These are phyloP conservation scores for Stromatinia cepivora DNA, from an alignment of 2,329 filamentous ascomycete species.

Conservation along the genomic window DNA sequence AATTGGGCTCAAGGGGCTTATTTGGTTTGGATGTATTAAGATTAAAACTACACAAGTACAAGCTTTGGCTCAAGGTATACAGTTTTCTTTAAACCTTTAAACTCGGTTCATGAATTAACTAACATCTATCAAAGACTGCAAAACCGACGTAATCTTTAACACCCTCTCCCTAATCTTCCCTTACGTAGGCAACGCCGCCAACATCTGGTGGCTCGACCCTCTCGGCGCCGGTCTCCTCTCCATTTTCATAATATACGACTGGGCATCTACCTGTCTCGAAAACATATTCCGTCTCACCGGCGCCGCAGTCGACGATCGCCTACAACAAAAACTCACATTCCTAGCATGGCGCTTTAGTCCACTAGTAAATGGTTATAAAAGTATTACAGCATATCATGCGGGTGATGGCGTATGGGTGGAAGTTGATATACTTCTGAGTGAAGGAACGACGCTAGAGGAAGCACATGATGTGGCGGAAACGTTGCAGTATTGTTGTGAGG, in stretches of 20 bases:
- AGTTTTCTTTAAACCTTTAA: too few relatives aligned
- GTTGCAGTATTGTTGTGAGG: conserved; percentile 59
- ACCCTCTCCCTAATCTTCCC: conserved; percentile 60
- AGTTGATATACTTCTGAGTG: conserved; percentile 56
- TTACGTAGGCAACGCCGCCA: conserved; percentile 54
- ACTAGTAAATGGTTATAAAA: conserved; percentile 52
- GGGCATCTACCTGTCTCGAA: conserved; percentile 59
- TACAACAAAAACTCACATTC: conserved; percentile 56
- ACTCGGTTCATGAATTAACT: too few relatives aligned
- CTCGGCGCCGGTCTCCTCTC: conserved; percentile 60
- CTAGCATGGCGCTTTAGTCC: conserved; percentile 55
- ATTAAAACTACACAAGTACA: conserved; percentile 63
- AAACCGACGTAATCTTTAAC: conserved; percentile 63
- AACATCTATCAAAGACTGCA: conserved; percentile 49
- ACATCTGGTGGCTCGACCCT: conserved; percentile 64
- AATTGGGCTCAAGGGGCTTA: conserved; percentile 57
- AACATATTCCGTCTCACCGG: conserved; percentile 58
- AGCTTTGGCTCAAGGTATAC: conserved; percentile 52
- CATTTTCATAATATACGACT: conserved; percentile 67
- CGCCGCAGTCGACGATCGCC: conserved; percentile 49
- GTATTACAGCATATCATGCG: conserved; percentile 56
- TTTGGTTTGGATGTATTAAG: conserved; percentile 56
- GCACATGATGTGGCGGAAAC: conserved; percentile 61
- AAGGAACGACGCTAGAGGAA: conserved; percentile 49
- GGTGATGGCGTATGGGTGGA: conserved; percentile 62